phyloP scores from a whole-genome alignment of 2,329 filamentous ascomycete species.

The Ophiostoma sp. region DNA sequence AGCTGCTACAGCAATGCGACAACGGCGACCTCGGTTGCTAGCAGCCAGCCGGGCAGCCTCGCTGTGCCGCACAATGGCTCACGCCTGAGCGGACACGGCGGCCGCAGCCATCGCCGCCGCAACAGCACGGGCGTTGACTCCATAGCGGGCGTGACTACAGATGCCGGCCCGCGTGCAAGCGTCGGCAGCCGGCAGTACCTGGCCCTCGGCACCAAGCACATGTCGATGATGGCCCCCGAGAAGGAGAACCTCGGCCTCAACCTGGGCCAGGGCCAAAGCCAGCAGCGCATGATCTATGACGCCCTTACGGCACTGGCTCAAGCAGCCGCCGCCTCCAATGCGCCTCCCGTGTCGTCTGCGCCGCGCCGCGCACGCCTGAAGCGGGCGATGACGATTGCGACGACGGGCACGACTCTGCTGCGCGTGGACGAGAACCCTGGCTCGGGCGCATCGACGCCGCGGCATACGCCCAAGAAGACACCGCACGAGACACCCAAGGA shows the following conservation, averaged over 20 bases:
- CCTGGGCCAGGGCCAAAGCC: not conserved
- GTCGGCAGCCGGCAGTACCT: constrained; percentile 26
- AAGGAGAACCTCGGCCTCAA: constrained; percentile 15
- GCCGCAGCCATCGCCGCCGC: not conserved
- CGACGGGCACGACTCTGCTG: constrained; percentile 15
- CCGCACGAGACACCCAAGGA: not conserved
- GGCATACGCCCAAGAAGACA: constrained; percentile 6
- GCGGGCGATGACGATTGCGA: constrained; percentile 16
- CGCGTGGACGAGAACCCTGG: constrained; percentile 21
- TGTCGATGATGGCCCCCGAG: constrained; percentile 16
- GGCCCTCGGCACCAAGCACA: constrained; percentile 21
- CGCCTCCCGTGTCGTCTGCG: not conserved
- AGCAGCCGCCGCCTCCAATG: constrained; percentile 6
- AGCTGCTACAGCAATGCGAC: constrained; percentile 31
- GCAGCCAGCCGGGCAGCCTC: not conserved
- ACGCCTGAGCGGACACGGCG: not conserved
- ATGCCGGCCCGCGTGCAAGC: constrained; percentile 1
- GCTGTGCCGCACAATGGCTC: not conserved
- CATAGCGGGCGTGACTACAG: constrained; percentile 18
- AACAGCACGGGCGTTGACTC: constrained; percentile 20
- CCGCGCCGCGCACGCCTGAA: constrained; percentile 15
- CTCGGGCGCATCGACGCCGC: constrained; percentile 13
- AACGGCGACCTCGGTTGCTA: constrained; percentile 11
- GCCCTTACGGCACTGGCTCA: not conserved
- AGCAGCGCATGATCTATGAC: constrained; percentile 13